Base-by-base conservation (phyloP, 1,284 basidiomycete species). In the Ceratobasidium sp. region DNA sequence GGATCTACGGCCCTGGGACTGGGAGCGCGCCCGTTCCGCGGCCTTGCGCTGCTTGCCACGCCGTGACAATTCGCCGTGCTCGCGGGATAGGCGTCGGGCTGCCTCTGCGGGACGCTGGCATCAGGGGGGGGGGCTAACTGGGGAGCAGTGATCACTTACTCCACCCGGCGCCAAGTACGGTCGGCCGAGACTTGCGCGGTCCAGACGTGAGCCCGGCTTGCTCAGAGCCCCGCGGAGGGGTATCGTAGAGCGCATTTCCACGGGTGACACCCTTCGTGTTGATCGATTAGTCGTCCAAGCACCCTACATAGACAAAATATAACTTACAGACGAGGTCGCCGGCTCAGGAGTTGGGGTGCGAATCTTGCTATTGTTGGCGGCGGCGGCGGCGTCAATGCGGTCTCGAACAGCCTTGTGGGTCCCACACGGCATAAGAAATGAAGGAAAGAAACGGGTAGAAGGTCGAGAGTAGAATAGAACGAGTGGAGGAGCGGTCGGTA, bases 251-350 rank as follows among this genome's bases (percentile, higher is more conserved):
- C n/a, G 64, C 64, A 38, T 46, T 35, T 33, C 46, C 46, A 33
- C n/a, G 64, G 18, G n/a, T n/a, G 20, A 65, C 35, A 18, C 64
- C 64, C 64, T 65, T 33, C 33, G 14, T 14, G 41, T 41, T 23
- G n/a, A 38, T 46, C 18, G 48, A 35, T 65, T 18, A 10, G 20
- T 38, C 12, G 41, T 23, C 4, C 10, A 35, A 35, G 18, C 18
- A 23, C 27, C 8, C 12, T 55, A 27, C 48, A 55, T 55, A 38
- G 38, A 16, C n/a, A n/a, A 12, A 60, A 60, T 14, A 46, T 23
- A n/a, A 20, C 64, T 48, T 38, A 65, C 64, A 18, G 41, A 65
- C n/a, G 64, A 14, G 18, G 57, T 65, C 38, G 64, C n/a, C 6
- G 64, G 35, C 27, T 65, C 64, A 41, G 64, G 64, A 8, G 64